phyloP scores from a whole-genome alignment of 2,329 filamentous ascomycete genomes.

The Dactylellina leptospora region DNA sequence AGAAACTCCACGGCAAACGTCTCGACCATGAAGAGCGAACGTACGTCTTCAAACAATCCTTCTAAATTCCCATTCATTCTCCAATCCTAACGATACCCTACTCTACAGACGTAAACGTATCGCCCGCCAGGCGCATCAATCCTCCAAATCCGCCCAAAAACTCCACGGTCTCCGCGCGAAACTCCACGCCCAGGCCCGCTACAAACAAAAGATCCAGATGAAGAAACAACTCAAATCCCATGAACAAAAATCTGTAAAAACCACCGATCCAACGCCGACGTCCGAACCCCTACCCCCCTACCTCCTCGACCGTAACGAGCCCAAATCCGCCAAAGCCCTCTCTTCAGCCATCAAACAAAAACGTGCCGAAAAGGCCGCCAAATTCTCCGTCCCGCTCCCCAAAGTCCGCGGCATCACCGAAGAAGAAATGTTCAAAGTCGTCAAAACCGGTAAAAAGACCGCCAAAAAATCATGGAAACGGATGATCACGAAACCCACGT shows the following conservation, averaged over 20 bases:
- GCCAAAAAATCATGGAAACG: conserved; percentile 77
- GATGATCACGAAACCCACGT: conserved; percentile 81
- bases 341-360: conserved; percentile 80
- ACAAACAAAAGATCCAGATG: conserved; percentile 98
- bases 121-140: conserved; percentile 88
- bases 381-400: conserved; percentile 89
- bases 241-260: conserved; percentile 96
- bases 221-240: conserved; percentile 92
- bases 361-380: conserved; percentile 89
- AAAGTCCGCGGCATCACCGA: conserved; percentile 94
- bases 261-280: conserved; percentile 77
- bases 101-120: conserved; percentile 75
- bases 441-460: conserved; percentile 95
- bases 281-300: conserved; percentile 88
- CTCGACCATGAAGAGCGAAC: conserved; percentile 84
- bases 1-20: conserved; percentile 70
- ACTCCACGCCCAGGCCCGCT: conserved; percentile 88
- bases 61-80: background rate
- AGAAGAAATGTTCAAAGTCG: conserved; percentile 97
- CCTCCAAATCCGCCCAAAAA: conserved; percentile 89
- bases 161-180: conserved; percentile 91
- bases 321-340: conserved; percentile 68
- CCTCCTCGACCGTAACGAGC: conserved; percentile 82
- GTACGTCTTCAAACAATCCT: conserved; percentile 23
- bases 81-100: conserved; percentile 15